Evolutionary conservation across 2,329 filamentous ascomycete genomes (phyloP), one percentile per base, ranked within the genome.

Genomic region (Trichoderma sp.): DNA sequence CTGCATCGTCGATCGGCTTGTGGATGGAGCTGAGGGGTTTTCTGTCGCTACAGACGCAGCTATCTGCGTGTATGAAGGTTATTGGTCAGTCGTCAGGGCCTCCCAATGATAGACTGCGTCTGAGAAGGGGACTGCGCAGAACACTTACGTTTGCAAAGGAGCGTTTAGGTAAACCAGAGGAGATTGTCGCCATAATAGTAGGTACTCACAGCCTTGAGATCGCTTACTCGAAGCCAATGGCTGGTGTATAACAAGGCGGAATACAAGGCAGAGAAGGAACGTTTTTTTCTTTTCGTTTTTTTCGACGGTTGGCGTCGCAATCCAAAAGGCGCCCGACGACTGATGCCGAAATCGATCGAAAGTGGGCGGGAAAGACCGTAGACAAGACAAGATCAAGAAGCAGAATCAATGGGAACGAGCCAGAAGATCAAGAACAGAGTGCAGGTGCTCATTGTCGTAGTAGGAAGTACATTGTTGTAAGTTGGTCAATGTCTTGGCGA

Each of bases 71-170:
- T 58, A 26, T 30, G 65, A 14, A 39, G 15, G 39, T 43, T 34
- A 62, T 62, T 32, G 60, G 60, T 58, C 61, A 72, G 66, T 63
- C 68, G 12, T 57, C 30, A 71, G 68, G 56, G 24, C 28, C 36
- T n/a, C 53, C 32, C 28, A 72, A 74, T 53, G 57, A 69, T n/a
- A 63, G 24, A 71, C 62, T 58, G 71, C 47, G 61, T 64, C 32
- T 28, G 34, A 32, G 11, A 53, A 47, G n/a, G 39, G 12, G 9
- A 60, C 36, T 30, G 57, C 57, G 39, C 67, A 51, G 30, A 39
- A 47, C 43, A 64, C 85, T 72, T 84, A 93, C 92, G 87, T 93
- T 94, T 82, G 92, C 92, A 85, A 94, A 94, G 57, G 92, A 93
- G 76, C 91, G 87, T 81, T 89, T 90, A 68, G 83, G 83, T 70